Conservation (phyloP, 441 rosid species). For the Arabidopsis hybrid region DNA sequence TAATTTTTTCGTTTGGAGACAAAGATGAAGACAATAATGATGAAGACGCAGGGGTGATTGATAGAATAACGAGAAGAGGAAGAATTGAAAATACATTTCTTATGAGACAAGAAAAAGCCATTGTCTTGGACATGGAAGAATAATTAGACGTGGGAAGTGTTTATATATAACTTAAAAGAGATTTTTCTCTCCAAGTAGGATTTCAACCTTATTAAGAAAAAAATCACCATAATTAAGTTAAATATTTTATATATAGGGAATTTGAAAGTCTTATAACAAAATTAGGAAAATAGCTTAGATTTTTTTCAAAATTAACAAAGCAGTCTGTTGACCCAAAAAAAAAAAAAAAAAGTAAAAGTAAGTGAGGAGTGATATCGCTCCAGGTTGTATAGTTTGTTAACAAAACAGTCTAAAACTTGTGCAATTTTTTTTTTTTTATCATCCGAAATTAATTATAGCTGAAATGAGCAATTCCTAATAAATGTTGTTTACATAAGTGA, state of each 20-base stretch:
- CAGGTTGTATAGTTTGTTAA: too few species aligned
- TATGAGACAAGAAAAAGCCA: background rate
- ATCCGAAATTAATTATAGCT: too few species aligned
- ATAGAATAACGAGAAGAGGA: conserved; percentile 26
- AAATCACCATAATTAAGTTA: background rate
- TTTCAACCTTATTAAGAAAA: background rate
- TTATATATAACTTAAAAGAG: background rate
- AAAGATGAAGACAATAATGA: conserved; percentile 4
- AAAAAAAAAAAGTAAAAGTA: too few species aligned
- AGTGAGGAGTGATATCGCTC: too few species aligned
- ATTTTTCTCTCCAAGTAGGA: background rate
- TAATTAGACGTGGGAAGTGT: background rate
- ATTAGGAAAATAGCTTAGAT: background rate
- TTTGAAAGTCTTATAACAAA: background rate
- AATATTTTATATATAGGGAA: background rate
- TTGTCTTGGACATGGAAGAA: background rate
- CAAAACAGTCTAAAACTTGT: background rate
- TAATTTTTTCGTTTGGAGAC: conserved; percentile 33
- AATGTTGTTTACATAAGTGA: too few species aligned
- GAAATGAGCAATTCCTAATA: too few species aligned
- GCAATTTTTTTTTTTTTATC: too few species aligned
- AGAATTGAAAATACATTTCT: conserved; percentile 6
- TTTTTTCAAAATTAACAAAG: too few species aligned
- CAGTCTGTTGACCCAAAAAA: too few species aligned
- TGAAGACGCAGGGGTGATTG: conserved; percentile 10